Conservation (phyloP, 805 yeast genomes). For the Zygosaccharomyces kombuchaensis region DNA sequence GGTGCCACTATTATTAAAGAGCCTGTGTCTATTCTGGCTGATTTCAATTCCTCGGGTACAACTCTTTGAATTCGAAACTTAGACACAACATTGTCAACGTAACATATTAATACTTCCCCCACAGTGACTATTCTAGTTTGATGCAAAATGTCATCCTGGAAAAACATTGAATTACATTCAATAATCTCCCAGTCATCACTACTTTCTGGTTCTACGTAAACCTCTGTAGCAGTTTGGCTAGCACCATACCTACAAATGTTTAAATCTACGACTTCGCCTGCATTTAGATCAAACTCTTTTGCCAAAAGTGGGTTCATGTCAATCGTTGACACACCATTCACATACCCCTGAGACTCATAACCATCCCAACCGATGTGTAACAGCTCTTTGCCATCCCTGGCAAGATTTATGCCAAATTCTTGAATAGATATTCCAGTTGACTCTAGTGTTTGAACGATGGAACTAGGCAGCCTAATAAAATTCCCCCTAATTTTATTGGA, state of each 20-base stretch:
- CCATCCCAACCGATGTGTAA: constrained; percentile 31
- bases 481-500: constrained; percentile 27
- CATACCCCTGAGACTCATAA: constrained; percentile 17
- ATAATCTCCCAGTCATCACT: constrained; percentile 87
- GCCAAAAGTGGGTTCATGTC: constrained; percentile 30
- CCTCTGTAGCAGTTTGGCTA: constrained; percentile 42
- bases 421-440: constrained; percentile 22
- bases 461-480: constrained; percentile 28
- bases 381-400: constrained; percentile 3
- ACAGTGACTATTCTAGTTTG: constrained; percentile 74
- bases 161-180: constrained; percentile 70
- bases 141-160: constrained; percentile 69
- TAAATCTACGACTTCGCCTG: constrained; percentile 13
- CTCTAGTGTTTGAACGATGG: constrained; percentile 20
- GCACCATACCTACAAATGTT: constrained; percentile 16
- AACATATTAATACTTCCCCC: constrained; percentile 60
- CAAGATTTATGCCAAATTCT: constrained; percentile 21
- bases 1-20: constrained; percentile 81
- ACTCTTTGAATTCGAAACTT: constrained; percentile 50
- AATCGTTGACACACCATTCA: constrained; percentile 10
- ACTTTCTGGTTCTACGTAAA: constrained; percentile 73
- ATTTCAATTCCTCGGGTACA: constrained; percentile 36
- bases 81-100: constrained; percentile 60
- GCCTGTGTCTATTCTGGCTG: constrained; percentile 54
- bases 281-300: constrained; percentile 6